These are phyloP conservation scores for Huntiella abstrusa DNA, from an alignment of 2,329 filamentous ascomycete genomes.

Conservation along the genomic window DNA sequence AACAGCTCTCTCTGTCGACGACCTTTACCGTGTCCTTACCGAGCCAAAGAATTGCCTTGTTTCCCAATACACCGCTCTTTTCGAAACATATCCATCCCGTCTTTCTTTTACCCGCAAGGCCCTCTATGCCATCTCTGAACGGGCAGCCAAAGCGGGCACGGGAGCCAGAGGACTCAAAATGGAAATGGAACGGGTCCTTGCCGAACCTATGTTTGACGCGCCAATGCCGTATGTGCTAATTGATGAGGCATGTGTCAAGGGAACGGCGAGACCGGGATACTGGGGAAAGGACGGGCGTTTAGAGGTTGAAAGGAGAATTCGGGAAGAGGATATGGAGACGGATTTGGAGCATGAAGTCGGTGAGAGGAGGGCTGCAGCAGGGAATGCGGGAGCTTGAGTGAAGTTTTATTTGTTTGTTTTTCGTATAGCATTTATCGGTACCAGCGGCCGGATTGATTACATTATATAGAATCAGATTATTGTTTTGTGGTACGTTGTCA, in stretches of 20 bases:
- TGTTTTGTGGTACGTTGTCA: too few relatives aligned
- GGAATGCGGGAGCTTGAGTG: neutral
- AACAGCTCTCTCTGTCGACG: conserved; percentile 46
- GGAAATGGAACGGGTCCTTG: conserved; percentile 61
- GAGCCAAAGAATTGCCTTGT: conserved; percentile 81
- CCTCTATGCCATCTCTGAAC: conserved; percentile 59
- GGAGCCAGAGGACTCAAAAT: conserved; percentile 65
- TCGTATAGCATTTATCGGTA: neutral
- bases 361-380: too few relatives aligned
- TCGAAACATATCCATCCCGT: conserved; percentile 60
- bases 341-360: too few relatives aligned
- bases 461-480: too few relatives aligned
- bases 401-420: conserved; percentile 1
- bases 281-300: conserved; percentile 53
- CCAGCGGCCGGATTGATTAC: too few relatives aligned
- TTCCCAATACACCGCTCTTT: conserved; percentile 75
- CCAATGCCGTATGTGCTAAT: conserved; percentile 60
- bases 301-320: conserved; percentile 48
- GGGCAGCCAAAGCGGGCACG: conserved; percentile 42
- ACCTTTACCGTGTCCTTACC: conserved; percentile 72
- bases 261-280: conserved; percentile 38
- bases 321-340: conserved; percentile 35
- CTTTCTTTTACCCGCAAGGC: conserved; percentile 69
- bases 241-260: conserved; percentile 48
- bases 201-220: conserved; percentile 66